These are phyloP conservation scores for Strobilomyces echinocephalus DNA, from an alignment of 768 basidiomycete species.

Conservation along the genomic window DNA sequence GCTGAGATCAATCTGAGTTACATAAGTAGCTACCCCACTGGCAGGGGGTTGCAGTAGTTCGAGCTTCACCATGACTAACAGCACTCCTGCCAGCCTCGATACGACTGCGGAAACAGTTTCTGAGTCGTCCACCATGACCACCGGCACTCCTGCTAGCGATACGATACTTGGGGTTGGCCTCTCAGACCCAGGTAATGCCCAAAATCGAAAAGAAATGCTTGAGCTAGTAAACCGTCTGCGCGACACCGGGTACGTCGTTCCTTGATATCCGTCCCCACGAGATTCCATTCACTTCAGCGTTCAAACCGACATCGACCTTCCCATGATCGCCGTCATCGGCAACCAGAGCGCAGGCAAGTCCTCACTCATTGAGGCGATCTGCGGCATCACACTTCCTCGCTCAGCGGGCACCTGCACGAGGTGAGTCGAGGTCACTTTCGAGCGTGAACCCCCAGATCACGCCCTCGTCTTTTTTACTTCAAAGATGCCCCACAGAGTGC, in stretches of 20 bases:
- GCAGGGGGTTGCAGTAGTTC: too few relatives aligned
- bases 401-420: not conserved
- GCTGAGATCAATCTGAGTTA: too few relatives aligned
- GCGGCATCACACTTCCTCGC: not conserved
- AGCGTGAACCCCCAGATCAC: not conserved
- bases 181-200: slow-evolving; percentile 47
- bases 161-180: slow-evolving; percentile 39
- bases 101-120: too few relatives aligned
- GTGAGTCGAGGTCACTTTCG: not conserved
- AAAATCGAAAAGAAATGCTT: slow-evolving; percentile 50
- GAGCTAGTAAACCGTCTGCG: slow-evolving; percentile 55
- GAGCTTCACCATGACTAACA: too few relatives aligned
- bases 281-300: not conserved
- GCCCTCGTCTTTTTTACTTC: not conserved
- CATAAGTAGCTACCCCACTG: too few relatives aligned
- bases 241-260: slow-evolving; percentile 50
- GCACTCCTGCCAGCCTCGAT: too few relatives aligned
- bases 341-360: slow-evolving; percentile 2
- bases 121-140: not conserved
- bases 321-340: slow-evolving; percentile 1
- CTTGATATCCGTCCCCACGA: not conserved
- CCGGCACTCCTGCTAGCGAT: not conserved
- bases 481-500: slow-evolving; percentile 2
- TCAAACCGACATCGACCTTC: slow-evolving; percentile 3
- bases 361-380: not conserved